Evolutionary conservation across 1,284 basidiomycete genomes (phyloP).

Genomic region (Cryptococcus sp.): DNA sequence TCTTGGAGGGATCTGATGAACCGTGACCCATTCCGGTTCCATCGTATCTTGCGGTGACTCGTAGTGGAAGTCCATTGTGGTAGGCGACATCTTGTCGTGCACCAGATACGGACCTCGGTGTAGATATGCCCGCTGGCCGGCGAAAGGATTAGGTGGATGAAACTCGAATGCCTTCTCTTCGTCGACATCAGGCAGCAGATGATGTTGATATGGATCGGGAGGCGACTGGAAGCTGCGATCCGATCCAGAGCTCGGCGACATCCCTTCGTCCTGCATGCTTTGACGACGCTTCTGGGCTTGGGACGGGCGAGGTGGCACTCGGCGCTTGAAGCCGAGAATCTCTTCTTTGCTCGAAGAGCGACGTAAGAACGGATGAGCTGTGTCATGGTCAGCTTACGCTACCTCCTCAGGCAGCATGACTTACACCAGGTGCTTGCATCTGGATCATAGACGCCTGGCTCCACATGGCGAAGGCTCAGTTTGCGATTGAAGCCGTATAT

Average conservation of each 20-base stretch:
- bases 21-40: background rate
- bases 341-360: slow-evolving; percentile 80
- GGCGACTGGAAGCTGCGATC: slow-evolving; percentile 29
- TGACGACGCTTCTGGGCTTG: slow-evolving; percentile 65
- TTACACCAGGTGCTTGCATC: slow-evolving; percentile 91
- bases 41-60: background rate
- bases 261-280: slow-evolving; percentile 13
- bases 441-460: slow-evolving; percentile 85
- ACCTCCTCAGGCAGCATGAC: slow-evolving; percentile 34
- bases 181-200: slow-evolving; percentile 23
- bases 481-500: slow-evolving; percentile 96
- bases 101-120: background rate
- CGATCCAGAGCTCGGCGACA: slow-evolving; percentile 28
- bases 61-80: background rate
- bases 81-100: background rate
- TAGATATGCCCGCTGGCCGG: background rate
- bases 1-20: background rate
- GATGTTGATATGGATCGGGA: slow-evolving; percentile 28
- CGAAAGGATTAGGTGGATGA: slow-evolving; percentile 1
- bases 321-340: slow-evolving; percentile 85
- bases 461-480: slow-evolving; percentile 77
- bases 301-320: slow-evolving; percentile 82
- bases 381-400: slow-evolving; percentile 18
- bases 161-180: slow-evolving; percentile 14
- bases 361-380: slow-evolving; percentile 83